Conservation (phyloP, 208 protist species). For the Trypanosoma melophagium region DNA sequence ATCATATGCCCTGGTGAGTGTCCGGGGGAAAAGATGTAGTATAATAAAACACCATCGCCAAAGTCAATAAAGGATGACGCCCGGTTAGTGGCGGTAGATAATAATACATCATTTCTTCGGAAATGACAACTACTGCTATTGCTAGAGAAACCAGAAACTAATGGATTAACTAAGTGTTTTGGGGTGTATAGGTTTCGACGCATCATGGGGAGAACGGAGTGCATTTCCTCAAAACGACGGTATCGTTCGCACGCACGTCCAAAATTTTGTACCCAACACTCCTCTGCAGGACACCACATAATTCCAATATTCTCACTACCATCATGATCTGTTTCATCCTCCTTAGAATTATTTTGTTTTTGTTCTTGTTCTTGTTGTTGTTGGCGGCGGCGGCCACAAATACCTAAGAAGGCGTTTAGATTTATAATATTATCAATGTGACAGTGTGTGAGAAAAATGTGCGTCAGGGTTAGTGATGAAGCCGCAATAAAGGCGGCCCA, state of each 20-base stretch:
- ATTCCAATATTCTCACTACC: slow-evolving; percentile 41
- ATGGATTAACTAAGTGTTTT: slow-evolving; percentile 15
- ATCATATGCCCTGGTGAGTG: slow-evolving; percentile 91
- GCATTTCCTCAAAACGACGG: slow-evolving; percentile 62
- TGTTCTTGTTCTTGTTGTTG: neutral
- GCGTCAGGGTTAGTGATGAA: slow-evolving; percentile 56
- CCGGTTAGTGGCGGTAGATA: slow-evolving; percentile 78
- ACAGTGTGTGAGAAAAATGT: slow-evolving; percentile 89
- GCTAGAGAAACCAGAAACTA: neutral
- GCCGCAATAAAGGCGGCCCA: slow-evolving; percentile 79
- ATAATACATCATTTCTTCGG: slow-evolving; percentile 64
- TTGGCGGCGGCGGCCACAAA: slow-evolving; percentile 44
- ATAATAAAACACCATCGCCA: slow-evolving; percentile 64
- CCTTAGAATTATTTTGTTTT: neutral
- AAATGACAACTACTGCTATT: slow-evolving; percentile 27
- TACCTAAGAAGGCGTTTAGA: slow-evolving; percentile 67
- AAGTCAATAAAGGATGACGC: slow-evolving; percentile 82
- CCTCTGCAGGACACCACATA: slow-evolving; percentile 80
- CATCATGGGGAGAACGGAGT: slow-evolving; percentile 60
- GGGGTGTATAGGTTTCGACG: slow-evolving; percentile 59
- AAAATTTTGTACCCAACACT: slow-evolving; percentile 80
- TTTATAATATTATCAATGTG: slow-evolving; percentile 88
- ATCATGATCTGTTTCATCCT: slow-evolving; percentile 5
- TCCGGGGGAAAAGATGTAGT: slow-evolving; percentile 87
- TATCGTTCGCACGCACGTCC: slow-evolving; percentile 79